These are phyloP conservation scores for Trichoderma hamatum DNA, from an alignment of 2,329 filamentous ascomycete genomes.

Conservation along the genomic window DNA sequence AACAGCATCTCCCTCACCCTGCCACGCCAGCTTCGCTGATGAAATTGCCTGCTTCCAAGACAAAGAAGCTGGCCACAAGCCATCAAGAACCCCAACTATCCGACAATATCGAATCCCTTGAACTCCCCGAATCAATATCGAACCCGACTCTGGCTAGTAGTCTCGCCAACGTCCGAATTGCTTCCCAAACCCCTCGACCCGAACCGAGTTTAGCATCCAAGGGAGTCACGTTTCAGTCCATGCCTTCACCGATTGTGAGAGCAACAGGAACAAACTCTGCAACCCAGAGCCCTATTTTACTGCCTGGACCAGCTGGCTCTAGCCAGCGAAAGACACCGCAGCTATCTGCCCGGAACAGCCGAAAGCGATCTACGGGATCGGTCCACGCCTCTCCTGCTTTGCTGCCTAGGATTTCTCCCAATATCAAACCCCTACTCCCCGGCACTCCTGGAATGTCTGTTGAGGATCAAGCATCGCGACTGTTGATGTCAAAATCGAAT, in stretches of 20 bases:
- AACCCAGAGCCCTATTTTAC: slow-evolving; percentile 66
- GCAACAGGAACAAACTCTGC: slow-evolving; percentile 53
- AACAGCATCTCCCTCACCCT: slow-evolving; percentile 56
- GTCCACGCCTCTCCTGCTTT: slow-evolving; percentile 84
- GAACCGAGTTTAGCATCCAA: slow-evolving; percentile 50
- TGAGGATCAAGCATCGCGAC: slow-evolving; percentile 66
- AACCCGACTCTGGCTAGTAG: slow-evolving; percentile 38
- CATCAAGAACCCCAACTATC: slow-evolving; percentile 48
- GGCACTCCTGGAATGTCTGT: slow-evolving; percentile 55
- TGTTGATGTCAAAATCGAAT: slow-evolving; percentile 93
- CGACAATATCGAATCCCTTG: slow-evolving; percentile 60
- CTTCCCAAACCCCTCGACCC: slow-evolving; percentile 40
- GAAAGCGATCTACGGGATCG: slow-evolving; percentile 74
- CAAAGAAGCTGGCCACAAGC: slow-evolving; percentile 50
- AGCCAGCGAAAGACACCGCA: slow-evolving; percentile 59
- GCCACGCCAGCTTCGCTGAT: slow-evolving; percentile 89
- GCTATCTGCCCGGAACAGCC: slow-evolving; percentile 59
- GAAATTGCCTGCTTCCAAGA: slow-evolving; percentile 65
- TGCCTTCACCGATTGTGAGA: slow-evolving; percentile 54
- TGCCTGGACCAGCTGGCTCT: slow-evolving; percentile 51
- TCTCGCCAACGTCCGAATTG: slow-evolving; percentile 43
- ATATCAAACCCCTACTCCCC: slow-evolving; percentile 87
- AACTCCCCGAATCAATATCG: slow-evolving; percentile 71
- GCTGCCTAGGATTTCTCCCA: slow-evolving; percentile 87
- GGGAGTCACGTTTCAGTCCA: slow-evolving; percentile 52